Evolutionary conservation across 495 filamentous ascomycete genomes (phyloP).

Genomic region (Saxophila tyrrhenica): DNA sequence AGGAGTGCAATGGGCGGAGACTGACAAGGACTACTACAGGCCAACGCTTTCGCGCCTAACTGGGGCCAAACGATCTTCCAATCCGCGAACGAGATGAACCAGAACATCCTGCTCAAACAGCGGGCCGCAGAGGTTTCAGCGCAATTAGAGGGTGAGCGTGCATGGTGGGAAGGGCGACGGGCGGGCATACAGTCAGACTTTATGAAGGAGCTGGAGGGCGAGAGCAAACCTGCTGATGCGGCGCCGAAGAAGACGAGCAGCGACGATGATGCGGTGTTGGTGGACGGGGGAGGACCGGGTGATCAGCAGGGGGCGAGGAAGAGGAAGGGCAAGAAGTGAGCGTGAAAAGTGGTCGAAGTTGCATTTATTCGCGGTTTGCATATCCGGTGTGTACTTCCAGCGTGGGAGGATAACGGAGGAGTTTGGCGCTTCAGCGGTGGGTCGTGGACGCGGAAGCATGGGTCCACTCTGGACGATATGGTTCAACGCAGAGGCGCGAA

Average conservation of each 20-base stretch:
- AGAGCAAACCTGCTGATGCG: slow-evolving; percentile 19
- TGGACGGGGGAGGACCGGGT: slow-evolving; percentile 56
- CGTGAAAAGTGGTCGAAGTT: too few relatives aligned
- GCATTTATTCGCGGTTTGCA: too few relatives aligned
- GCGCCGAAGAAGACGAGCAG: slow-evolving; percentile 22
- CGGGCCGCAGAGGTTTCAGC: slow-evolving; percentile 53
- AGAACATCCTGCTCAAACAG: slow-evolving; percentile 51
- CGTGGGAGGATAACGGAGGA: too few relatives aligned
- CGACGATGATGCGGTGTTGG: slow-evolving; percentile 78
- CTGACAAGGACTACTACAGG: slow-evolving; percentile 35
- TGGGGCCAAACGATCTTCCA: slow-evolving; percentile 97
- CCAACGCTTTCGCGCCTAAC: slow-evolving; percentile 71
- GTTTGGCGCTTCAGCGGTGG: too few relatives aligned
- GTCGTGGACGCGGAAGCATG: too few relatives aligned
- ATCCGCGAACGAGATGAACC: slow-evolving; percentile 73
- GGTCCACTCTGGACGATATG: too few relatives aligned
- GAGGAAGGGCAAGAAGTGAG: slow-evolving; percentile 67
- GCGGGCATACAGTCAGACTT: slow-evolving; percentile 61
- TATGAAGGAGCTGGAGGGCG: slow-evolving; percentile 65
- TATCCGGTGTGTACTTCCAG: too few relatives aligned
- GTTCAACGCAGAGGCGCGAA: too few relatives aligned
- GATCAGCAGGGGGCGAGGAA: slow-evolving; percentile 44
- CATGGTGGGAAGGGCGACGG: slow-evolving; percentile 84
- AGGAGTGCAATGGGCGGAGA: neutral
- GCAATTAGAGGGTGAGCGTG: slow-evolving; percentile 58